phyloP scores from a whole-genome alignment of 1,284 basidiomycete species.

The Moesziomyces sp. region DNA sequence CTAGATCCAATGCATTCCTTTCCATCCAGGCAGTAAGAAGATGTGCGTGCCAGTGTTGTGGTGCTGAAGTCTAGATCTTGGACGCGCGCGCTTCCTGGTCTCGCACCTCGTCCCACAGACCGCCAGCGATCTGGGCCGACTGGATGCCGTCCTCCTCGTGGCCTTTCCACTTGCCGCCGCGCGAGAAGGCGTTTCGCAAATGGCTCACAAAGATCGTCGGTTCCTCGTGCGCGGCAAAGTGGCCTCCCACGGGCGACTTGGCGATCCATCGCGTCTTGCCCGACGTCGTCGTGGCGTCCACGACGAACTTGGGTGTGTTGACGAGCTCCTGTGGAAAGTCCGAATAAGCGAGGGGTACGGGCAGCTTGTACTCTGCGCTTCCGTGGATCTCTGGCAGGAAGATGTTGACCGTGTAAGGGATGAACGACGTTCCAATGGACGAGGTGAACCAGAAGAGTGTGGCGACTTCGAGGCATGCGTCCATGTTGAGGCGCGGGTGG shows the following conservation, averaged over 20 bases:
- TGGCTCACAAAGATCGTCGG: slow-evolving; percentile 53
- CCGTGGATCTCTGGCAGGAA: slow-evolving; percentile 47
- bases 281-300: slow-evolving; percentile 35
- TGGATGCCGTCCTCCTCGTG: slow-evolving; percentile 32
- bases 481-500: slow-evolving; percentile 42
- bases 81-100: slow-evolving; percentile 34
- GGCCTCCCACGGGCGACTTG: slow-evolving; percentile 45
- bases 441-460: slow-evolving; percentile 49
- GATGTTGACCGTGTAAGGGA: slow-evolving; percentile 51
- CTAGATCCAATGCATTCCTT: background rate
- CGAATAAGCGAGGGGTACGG: slow-evolving; percentile 49
- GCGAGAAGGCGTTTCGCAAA: slow-evolving; percentile 50
- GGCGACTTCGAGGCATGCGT: slow-evolving; percentile 33
- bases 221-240: slow-evolving; percentile 58
- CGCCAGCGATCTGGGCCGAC: slow-evolving; percentile 32
- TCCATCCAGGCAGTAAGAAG: background rate
- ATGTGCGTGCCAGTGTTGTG: background rate
- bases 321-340: slow-evolving; percentile 56
- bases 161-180: slow-evolving; percentile 30
- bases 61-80: slow-evolving; percentile 19
- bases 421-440: slow-evolving; percentile 56
- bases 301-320: slow-evolving; percentile 40
- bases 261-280: slow-evolving; percentile 48
- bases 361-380: slow-evolving; percentile 29
- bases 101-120: slow-evolving; percentile 49